Conservation (phyloP, 1,139 yeast genomes). For the Hyphopichia buzzinii region DNA sequence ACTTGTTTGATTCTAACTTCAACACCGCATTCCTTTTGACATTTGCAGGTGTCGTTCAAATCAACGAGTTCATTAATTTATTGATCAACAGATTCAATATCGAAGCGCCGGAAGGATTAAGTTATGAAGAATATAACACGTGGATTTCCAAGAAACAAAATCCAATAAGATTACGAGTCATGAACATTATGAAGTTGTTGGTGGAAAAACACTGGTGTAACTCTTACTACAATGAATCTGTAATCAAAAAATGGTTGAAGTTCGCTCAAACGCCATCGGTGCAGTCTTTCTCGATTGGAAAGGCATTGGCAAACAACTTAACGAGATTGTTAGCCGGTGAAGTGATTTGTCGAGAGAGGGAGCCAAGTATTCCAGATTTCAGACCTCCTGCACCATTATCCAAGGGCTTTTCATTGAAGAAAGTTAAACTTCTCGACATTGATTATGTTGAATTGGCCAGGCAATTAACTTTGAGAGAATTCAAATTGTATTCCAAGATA, state of each 20-base stretch:
- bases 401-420: slow-evolving; percentile 36
- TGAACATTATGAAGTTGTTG: slow-evolving; percentile 68
- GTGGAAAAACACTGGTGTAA: slow-evolving; percentile 79
- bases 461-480: slow-evolving; percentile 81
- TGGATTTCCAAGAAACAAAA: slow-evolving; percentile 76
- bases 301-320: slow-evolving; percentile 25
- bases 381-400: slow-evolving; percentile 45
- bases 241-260: slow-evolving; percentile 51
- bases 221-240: slow-evolving; percentile 50
- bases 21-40: slow-evolving; percentile 71
- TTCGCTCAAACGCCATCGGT: slow-evolving; percentile 54
- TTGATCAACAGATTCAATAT: slow-evolving; percentile 67
- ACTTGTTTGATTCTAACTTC: slow-evolving; percentile 63
- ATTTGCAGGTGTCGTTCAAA: slow-evolving; percentile 72
- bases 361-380: slow-evolving; percentile 26
- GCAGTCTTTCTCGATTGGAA: slow-evolving; percentile 40
- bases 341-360: slow-evolving; percentile 26
- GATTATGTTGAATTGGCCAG: slow-evolving; percentile 79
- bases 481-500: slow-evolving; percentile 63
- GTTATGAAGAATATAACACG: slow-evolving; percentile 73
- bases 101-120: slow-evolving; percentile 85
- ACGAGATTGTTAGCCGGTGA: slow-evolving; percentile 31
- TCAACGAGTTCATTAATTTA: slow-evolving; percentile 60
- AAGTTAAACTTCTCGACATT: slow-evolving; percentile 58
- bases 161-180: slow-evolving; percentile 68